Evolutionary conservation across 1,139 yeast species (phyloP).

Genomic region (Blastobotrys indianensis): DNA sequence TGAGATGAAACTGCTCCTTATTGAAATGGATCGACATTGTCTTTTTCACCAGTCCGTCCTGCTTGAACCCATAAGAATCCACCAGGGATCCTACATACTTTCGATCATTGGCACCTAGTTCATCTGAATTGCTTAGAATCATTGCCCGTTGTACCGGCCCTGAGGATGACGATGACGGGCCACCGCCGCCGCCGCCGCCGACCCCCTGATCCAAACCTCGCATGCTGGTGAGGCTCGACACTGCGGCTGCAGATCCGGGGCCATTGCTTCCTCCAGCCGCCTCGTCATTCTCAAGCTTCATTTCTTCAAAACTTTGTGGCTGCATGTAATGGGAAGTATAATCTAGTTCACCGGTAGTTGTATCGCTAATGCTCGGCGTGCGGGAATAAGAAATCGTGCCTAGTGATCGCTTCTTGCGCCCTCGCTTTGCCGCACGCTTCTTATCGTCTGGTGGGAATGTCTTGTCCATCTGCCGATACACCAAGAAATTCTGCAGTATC

Average conservation of each 20-base stretch:
- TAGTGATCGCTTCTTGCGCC: conserved; percentile 22
- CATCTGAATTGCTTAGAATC: neutral
- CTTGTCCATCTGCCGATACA: conserved; percentile 72
- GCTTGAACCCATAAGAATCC: conserved; percentile 61
- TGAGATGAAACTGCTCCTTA: conserved; percentile 51
- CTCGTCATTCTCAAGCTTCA: too few species aligned
- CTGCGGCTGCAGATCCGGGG: too few species aligned
- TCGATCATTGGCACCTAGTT: conserved; percentile 14
- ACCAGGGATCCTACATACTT: conserved; percentile 52
- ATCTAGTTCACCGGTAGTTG: too few species aligned
- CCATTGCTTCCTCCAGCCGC: too few species aligned
- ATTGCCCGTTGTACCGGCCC: too few species aligned
- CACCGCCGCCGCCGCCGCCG: too few species aligned
- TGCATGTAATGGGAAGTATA: too few species aligned
- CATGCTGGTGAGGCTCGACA: too few species aligned
- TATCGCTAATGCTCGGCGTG: too few species aligned
- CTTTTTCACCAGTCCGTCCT: conserved; percentile 74
- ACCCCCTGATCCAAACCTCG: too few species aligned
- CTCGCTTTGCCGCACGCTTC: conserved; percentile 32
- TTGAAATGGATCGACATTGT: conserved; percentile 58
- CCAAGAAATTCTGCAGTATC: conserved; percentile 73
- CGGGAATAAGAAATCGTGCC: neutral
- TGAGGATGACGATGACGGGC: too few species aligned
- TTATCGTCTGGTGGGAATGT: conserved; percentile 41
- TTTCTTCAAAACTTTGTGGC: too few species aligned